These are phyloP conservation scores for Hanseniaspora thailandica DNA, from an alignment of 805 yeast genomes.

Conservation along the genomic window DNA sequence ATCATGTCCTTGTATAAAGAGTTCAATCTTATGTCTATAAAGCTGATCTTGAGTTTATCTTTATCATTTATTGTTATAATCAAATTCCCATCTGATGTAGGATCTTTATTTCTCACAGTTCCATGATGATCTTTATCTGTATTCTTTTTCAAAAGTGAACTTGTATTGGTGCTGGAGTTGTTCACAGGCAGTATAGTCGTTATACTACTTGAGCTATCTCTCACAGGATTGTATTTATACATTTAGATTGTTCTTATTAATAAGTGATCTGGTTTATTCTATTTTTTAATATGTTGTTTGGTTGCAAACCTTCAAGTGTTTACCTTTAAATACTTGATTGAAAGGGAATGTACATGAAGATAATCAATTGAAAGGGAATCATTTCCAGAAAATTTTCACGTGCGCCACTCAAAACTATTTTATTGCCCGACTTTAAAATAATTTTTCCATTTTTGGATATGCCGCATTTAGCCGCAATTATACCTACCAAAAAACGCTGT, in stretches of 20 bases:
- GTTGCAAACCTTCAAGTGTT: no score
- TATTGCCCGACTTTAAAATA: neutral
- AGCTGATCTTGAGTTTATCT: constrained; percentile 18
- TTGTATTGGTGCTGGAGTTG: neutral
- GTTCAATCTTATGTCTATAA: constrained; percentile 28
- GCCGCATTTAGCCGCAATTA: neutral
- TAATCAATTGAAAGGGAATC: no score
- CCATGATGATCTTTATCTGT: neutral
- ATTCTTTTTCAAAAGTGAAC: neutral
- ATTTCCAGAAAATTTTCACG: neutral
- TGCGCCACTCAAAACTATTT: neutral
- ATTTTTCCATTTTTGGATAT: neutral
- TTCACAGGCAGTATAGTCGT: constrained; percentile 5
- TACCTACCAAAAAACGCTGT: neutral
- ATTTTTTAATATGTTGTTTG: no score
- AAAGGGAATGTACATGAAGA: no score
- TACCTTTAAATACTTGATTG: no score
- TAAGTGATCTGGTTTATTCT: no score
- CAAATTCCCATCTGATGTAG: constrained; percentile 11
- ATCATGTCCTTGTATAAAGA: constrained; percentile 47
- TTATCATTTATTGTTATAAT: constrained; percentile 10
- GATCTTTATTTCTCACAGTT: constrained; percentile 3
- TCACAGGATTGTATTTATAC: constrained; percentile 9
- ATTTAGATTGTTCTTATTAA: neutral
- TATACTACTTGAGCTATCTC: constrained; percentile 7